Base-by-base conservation (phyloP, 495 filamentous ascomycete genomes). In the Aspergillus kassunensis region DNA sequence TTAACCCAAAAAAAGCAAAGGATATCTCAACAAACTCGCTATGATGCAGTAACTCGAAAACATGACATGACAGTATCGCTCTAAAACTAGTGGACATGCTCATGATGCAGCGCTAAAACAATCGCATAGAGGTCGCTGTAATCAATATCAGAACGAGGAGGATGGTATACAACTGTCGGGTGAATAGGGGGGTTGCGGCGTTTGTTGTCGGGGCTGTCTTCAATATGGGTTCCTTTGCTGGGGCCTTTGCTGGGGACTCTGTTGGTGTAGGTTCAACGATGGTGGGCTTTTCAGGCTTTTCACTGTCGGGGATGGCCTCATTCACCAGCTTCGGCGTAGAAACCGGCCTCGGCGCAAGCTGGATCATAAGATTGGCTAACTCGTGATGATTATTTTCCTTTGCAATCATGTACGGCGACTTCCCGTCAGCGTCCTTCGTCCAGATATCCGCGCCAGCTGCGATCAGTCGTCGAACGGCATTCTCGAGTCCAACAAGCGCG, bases 341-440 rank as follows among this genome's bases (percentile, higher is more conserved):
- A 11, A 25, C 25, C 16, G 29, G 44, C 29, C 4, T 21, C 6
- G 31, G 21, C 8, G 47, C 47, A 12, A 52, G 20, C 49, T 39
- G 40, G 15, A 52, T 6, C 4, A 52, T 36, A 19, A 52, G n/a
- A 37, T 52, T 44, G 0, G 40, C 49, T 13, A 52, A 5, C 20
- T 52, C 49, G 4, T 37, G 29, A 37, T 39, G 23, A 9, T 23
- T 19, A 35, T 20, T 16, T n/a, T 36, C 13, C 15, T 29, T 27
- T 8, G 49, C 49, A 35, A 45, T 45, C 18, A 24, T 37, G n/a
- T 52, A 45, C 41, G 40, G 40, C 5, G 49, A 36, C 6, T 20
- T 34, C 0, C 41, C 49, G 1, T 0, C 5, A 0, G 8, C 1
- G n/a, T 37, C 19, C 31, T 52, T 52, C 8, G 40, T 37, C 40